Percentiles rank a stretch among this genome's conserved stretches.
phyloP scores from a whole-genome alignment of 306 rosid genomes.

The Begonia masoniana region DNA sequence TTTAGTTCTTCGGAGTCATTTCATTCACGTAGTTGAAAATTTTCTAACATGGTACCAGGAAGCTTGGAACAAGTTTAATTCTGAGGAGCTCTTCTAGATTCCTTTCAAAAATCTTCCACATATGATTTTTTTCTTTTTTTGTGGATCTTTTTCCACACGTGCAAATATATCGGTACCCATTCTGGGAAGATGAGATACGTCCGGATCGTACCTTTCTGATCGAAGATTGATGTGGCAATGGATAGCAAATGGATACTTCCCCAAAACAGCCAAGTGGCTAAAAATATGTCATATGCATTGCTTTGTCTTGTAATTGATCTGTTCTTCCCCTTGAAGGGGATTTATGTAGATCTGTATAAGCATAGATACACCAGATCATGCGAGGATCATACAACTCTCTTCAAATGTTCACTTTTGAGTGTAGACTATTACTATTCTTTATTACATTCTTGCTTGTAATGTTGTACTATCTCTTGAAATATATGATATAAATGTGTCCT shows the following conservation, averaged over 20 bases:
- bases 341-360: background rate
- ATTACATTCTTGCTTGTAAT: background rate
- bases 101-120: background rate
- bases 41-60: slow-evolving; percentile 44
- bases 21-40: background rate
- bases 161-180: too few species aligned
- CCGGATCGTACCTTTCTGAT: background rate
- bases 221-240: background rate
- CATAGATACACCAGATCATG: background rate
- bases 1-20: background rate
- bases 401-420: background rate
- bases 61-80: slow-evolving; percentile 96
- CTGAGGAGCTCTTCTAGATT: slow-evolving; percentile 90
- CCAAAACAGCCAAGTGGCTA: background rate
- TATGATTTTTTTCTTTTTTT: too few species aligned
- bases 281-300: background rate
- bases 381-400: background rate
- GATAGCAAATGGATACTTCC: background rate
- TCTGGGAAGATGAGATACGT: background rate
- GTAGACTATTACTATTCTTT: background rate
- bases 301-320: background rate
- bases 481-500: background rate
- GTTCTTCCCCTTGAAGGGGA: background rate
- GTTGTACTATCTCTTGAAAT: background rate
- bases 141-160: too few species aligned